A percentile compares a stretch with the other conserved stretches of the same genome.
Conservation (phyloP, 1,284 basidiomycete species). For the Chondrostereum purpureum region DNA sequence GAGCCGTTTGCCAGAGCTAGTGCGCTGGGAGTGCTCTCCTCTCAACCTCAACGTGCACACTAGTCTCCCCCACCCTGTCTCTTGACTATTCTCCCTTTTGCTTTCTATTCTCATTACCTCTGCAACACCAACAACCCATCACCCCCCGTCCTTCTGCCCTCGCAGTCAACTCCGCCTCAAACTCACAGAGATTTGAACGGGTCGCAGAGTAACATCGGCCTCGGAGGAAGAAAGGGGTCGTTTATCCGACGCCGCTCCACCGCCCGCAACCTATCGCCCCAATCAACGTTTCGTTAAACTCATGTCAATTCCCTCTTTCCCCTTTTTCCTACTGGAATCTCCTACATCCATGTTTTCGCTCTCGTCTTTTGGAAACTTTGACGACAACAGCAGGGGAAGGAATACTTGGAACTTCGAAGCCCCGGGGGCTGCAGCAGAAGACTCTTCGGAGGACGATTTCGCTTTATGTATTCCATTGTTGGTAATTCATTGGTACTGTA, state of each 20-base stretch:
- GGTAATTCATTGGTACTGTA: too few relatives aligned
- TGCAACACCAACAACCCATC: too few relatives aligned
- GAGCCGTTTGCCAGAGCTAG: too few relatives aligned
- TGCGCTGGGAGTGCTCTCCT: too few relatives aligned
- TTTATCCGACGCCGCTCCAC: slow-evolving; percentile 53
- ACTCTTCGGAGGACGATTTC: too few relatives aligned
- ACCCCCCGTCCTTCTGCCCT: slow-evolving; percentile 29
- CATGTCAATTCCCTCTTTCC: slow-evolving; percentile 46
- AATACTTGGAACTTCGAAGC: background rate
- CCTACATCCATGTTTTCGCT: slow-evolving; percentile 51
- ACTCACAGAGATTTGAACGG: slow-evolving; percentile 32
- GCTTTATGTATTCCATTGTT: too few relatives aligned
- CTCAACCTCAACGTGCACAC: slow-evolving; percentile 16
- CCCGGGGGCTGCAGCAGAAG: too few relatives aligned
- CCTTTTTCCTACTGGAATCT: slow-evolving; percentile 68
- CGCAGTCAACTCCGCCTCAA: slow-evolving; percentile 42
- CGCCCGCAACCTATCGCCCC: slow-evolving; percentile 21
- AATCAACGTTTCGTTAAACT: slow-evolving; percentile 26
- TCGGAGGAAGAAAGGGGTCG: slow-evolving; percentile 39
- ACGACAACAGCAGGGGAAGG: too few relatives aligned
- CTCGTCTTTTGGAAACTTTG: background rate
- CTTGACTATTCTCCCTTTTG: too few relatives aligned
- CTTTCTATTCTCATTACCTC: too few relatives aligned
- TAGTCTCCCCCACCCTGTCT: too few relatives aligned
- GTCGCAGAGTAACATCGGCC: slow-evolving; percentile 42